phyloP scores from a whole-genome alignment of 208 protist species.

The Strigomonas culicis region DNA sequence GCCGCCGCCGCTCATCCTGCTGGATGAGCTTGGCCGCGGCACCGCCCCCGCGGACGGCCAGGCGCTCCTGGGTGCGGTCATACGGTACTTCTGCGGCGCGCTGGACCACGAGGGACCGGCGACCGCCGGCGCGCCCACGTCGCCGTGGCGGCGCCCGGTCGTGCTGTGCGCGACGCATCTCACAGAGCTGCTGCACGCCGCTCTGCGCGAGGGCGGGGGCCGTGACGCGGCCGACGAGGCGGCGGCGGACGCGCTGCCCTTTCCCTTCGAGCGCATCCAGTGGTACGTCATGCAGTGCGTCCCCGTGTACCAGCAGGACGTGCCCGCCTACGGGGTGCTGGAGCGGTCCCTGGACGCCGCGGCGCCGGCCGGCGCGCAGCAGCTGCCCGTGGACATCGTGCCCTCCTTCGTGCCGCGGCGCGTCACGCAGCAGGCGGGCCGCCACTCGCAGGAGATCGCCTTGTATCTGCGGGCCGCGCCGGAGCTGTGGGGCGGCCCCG shows the following conservation, averaged over 20 bases:
- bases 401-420: conserved; percentile 36
- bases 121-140: background rate
- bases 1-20: conserved; percentile 60
- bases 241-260: conserved; percentile 11
- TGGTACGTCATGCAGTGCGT: conserved; percentile 40
- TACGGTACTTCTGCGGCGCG: conserved; percentile 42
- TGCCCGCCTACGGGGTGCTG: background rate
- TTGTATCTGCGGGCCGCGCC: conserved; percentile 7
- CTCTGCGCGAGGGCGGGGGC: background rate
- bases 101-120: background rate
- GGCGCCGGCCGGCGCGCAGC: background rate
- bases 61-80: conserved; percentile 65
- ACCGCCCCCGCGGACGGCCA: conserved; percentile 84
- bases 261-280: conserved; percentile 41
- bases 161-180: conserved; percentile 75
- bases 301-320: conserved; percentile 21
- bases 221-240: background rate
- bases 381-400: conserved; percentile 24
- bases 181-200: conserved; percentile 38
- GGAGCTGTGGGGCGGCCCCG: conserved; percentile 18
- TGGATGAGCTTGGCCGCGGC: conserved; percentile 96
- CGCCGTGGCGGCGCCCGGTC: conserved; percentile 20
- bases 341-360: background rate
- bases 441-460: conserved; percentile 17
- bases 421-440: conserved; percentile 20